A percentile compares a stretch with the other conserved stretches of the same genome.
phyloP scores from a whole-genome alignment of 768 basidiomycete species.

The Russula olivacea region DNA sequence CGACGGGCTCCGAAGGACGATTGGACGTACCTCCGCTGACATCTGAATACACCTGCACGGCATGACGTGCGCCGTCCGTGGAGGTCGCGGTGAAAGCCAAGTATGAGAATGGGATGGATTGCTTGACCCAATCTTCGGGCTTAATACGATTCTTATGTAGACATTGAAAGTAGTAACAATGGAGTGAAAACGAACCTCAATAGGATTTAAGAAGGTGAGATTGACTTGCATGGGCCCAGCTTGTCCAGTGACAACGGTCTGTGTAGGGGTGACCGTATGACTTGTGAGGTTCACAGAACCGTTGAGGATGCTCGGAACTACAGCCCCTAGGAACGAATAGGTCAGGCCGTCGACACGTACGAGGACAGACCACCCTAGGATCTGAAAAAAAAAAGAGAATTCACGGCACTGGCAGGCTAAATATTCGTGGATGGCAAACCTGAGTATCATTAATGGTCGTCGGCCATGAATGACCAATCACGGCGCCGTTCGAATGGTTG shows the following conservation, averaged over 20 bases:
- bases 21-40: constrained; percentile 33
- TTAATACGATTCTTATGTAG: constrained; percentile 10
- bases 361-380: constrained; percentile 16
- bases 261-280: constrained; percentile 34
- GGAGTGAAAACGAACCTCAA: constrained; percentile 30
- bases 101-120: constrained; percentile 40
- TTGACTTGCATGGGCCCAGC: constrained; percentile 36
- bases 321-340: constrained; percentile 24
- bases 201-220: constrained; percentile 37
- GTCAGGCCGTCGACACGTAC: constrained; percentile 16
- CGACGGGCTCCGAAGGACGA: neutral
- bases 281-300: constrained; percentile 24
- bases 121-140: constrained; percentile 35
- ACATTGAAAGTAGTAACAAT: neutral
- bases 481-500: constrained; percentile 1
- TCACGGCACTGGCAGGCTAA: neutral
- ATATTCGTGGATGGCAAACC: neutral
- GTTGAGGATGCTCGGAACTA: neutral
- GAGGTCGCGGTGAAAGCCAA: constrained; percentile 31
- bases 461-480: constrained; percentile 23
- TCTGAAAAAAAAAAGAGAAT: neutral
- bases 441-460: constrained; percentile 8
- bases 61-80: constrained; percentile 32
- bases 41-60: constrained; percentile 37
- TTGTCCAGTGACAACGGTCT: constrained; percentile 31